A percentile compares a stretch with the other conserved stretches of the same genome.
These are phyloP conservation scores for Dactylorhiza incarnata DNA, from an alignment of 106 monocot genomes.

Conservation along the genomic window DNA sequence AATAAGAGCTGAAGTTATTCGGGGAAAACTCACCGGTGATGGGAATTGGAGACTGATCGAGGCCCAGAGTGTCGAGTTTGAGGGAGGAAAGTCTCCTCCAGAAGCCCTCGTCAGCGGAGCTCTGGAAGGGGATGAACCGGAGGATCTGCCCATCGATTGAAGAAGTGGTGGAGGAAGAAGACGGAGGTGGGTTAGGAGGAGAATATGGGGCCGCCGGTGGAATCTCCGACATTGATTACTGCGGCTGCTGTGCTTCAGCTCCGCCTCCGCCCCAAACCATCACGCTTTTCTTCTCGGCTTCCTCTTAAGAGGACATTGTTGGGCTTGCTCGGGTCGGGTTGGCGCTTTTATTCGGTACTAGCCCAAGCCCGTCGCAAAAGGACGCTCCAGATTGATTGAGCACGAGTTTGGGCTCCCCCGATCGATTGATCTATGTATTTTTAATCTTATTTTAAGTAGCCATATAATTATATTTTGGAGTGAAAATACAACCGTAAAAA, in stretches of 20 bases:
- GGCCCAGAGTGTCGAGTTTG: constrained; percentile 75
- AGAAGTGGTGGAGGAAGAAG: constrained; percentile 4
- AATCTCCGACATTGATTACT: neutral
- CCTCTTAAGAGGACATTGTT: no score
- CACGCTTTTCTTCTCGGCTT: no score
- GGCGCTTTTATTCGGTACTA: no score
- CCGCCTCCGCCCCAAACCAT: neutral
- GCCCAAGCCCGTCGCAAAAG: no score
- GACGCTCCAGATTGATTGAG: no score
- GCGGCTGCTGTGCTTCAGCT: neutral
- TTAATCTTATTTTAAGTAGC: no score
- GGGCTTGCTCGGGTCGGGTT: no score
- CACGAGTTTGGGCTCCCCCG: no score
- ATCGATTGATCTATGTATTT: no score
- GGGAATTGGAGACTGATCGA: constrained; percentile 70
- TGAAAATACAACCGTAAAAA: no score
- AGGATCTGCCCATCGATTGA: constrained; percentile 20
- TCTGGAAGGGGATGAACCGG: constrained; percentile 48
- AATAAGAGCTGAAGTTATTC: neutral
- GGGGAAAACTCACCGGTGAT: constrained; percentile 37
- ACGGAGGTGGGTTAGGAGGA: neutral
- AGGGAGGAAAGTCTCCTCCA: constrained; percentile 69
- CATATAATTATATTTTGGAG: no score
- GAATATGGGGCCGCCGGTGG: neutral
- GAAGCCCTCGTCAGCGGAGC: constrained; percentile 73